Base-by-base conservation (phyloP, 2,329 filamentous ascomycete species). In the Fusarium sp. region DNA sequence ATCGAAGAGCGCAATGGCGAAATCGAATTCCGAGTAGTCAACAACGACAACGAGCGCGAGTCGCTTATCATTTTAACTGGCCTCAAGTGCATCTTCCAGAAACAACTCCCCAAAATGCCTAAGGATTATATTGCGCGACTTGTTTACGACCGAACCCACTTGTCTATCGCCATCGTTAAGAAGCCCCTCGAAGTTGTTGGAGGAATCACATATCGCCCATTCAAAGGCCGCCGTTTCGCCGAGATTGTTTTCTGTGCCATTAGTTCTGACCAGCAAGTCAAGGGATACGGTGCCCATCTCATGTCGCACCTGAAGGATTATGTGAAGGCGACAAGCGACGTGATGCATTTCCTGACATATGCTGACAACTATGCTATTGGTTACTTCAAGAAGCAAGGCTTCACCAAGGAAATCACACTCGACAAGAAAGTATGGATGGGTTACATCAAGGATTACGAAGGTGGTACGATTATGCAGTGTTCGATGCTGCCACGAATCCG, bases 211-310 rank as follows among this genome's bases (percentile, higher is more conserved):
- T 99, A 97, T 80, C 90, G 95, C 15, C 94, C 94, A 0, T 99
- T 99, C 81, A 93, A 94, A 75, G 90, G 91, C 55, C 91, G 95
- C 53, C 88, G 92, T 72, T 99, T 99, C 76, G 96, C 96, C 68
- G 96, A 99, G 81, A 99, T 99, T 73, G 96, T 99, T 58, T 99
- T 99, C 77, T 99, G 95, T 78, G 96, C 96, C 71, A 97, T 99
- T 73, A 96, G 92, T 54, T 97, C 93, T 1, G 96, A 98, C 76
- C 96, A 99, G 79, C 96, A 99, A 80, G 96, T 99, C 72, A 99
- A 98, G 80, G 96, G 96, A 33, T 99, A 99, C 76, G 96, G 96
- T 67, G 95, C 96, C 13, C 95, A 98, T 83, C 85, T 99, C 20
- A 99, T 99, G 96, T 95, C 93, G 4, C 96, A 99, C 77, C 82